Evolutionary conservation across 2,329 filamentous ascomycete species (phyloP), one percentile per base, ranked within the genome.

Genomic region (Boeremia lycopersici): DNA sequence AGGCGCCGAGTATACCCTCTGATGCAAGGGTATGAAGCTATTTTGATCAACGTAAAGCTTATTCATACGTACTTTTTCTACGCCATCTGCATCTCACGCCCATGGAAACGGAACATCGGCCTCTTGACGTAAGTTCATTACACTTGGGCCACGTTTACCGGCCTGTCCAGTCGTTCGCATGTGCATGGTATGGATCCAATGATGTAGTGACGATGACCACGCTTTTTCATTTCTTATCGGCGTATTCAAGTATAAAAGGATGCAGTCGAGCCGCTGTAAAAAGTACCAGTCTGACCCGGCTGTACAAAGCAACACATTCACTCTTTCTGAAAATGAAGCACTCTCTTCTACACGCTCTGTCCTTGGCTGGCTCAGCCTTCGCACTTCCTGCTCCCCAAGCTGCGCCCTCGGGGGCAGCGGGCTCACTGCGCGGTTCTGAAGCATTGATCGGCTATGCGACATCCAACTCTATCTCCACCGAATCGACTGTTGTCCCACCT

Each of bases 401-500:
- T 3, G 46, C 43, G 29, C 73, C 75, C 11, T 56, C 70, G 19
- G 73, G 67, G 26, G 65, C 70, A 31, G 72, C 67, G 26, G 76
- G 75, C n/a, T 70, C 62, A 2, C 62, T 76, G 7, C 67, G 74
- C 31, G 75, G 74, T 2, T 61, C 69, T 4, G 57, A 62, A 4
- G 60, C 63, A 10, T 62, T 77, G 7, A 56, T 62, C 11, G 76
- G 75, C 5, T 75, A 70, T 55, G 68, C 67, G 31, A 51, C 73
- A n/a, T 64, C 64, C 2, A 71, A 71, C 28, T 61, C 66, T 9
- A 58, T 73, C 23, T 65, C 70, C 9, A 72, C 55, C 1, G 53
- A 73, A 19, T 67, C 73, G 3, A 75, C 67, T 7, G 65, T 67
- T 8, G 65, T 77, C 23, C 66, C 73, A 12, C 56, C 70, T 10